Evolutionary conservation across 352 stramenopile genomes (phyloP), one percentile per base, ranked within the genome.

Genomic region (Phytophthora chlamydospora): DNA sequence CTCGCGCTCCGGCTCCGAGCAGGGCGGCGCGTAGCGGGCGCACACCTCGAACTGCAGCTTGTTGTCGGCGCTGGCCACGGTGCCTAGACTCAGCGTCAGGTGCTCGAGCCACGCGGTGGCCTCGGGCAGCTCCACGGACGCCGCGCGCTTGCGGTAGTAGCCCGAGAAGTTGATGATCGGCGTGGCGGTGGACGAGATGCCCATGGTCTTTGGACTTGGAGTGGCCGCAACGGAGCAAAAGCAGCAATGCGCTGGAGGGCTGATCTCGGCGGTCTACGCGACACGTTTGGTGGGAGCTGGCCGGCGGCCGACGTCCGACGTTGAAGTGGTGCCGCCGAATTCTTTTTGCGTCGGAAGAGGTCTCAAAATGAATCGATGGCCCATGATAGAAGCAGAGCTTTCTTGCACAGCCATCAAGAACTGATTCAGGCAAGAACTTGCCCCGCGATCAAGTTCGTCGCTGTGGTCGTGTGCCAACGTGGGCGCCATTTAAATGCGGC

Each of bases 41-140:
- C 52, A 58, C 27, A 73, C 19, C 14, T 71, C 36, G 32, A 58
- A 73, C 29, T 71, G 58, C 43, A 76, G 61, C 39, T 19, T 50
- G 10, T n/a, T 33, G 39, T 34, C 46, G 1, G 34, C 45, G 59
- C 11, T 62, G 9, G 44, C 40, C 29, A 60, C 47, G n/a, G 42
- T 64, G 36, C 36, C 36, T 38, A 78, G 16, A 16, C 42, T 39
- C 1, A 78, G 54, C 16, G 64, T 38, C n/a, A 75, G 61, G 33
- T 75, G 48, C 13, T 77, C 64, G 1, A 77, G 47, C 69, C 69
- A 77, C 45, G 69, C 69, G 10, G 63, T 73, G 17, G 69, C 44
- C 1, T 74, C 55, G 0, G 69, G 65, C 16, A 77, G 69, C 41
- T 73, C 66, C 32, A 69, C 55, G 11, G 66, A 73, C 4, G 50